These are phyloP conservation scores for Aspergillus fructus DNA, from an alignment of 2,329 filamentous ascomycete genomes.

Conservation along the genomic window DNA sequence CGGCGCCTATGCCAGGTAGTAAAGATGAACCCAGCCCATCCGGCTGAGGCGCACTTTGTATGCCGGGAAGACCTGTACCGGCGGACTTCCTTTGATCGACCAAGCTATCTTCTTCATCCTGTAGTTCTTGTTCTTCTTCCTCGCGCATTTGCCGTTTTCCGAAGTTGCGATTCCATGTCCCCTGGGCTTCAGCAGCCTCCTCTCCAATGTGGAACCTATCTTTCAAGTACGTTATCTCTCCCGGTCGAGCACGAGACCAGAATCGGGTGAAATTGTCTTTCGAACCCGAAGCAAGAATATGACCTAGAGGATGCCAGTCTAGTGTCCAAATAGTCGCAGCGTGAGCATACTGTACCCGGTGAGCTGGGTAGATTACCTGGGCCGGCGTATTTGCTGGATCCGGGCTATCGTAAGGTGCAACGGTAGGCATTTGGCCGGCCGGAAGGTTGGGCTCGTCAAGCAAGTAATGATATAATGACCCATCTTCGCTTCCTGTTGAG, in stretches of 20 bases:
- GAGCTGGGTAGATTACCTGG: slow-evolving; percentile 89
- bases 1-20: slow-evolving; percentile 50
- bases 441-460: slow-evolving; percentile 91
- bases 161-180: slow-evolving; percentile 85
- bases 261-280: slow-evolving; percentile 97
- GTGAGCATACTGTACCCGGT: slow-evolving; percentile 83
- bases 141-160: slow-evolving; percentile 78
- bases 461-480: slow-evolving; percentile 89
- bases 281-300: slow-evolving; percentile 91
- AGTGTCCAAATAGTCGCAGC: slow-evolving; percentile 96
- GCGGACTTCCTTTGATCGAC: slow-evolving; percentile 85
- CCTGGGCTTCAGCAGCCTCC: slow-evolving; percentile 85
- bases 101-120: slow-evolving; percentile 89
- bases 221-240: slow-evolving; percentile 79
- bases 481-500: slow-evolving; percentile 86
- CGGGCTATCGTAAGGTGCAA: slow-evolving; percentile 80
- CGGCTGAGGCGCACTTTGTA: slow-evolving; percentile 55
- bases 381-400: slow-evolving; percentile 77
- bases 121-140: slow-evolving; percentile 88
- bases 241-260: slow-evolving; percentile 88
- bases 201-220: slow-evolving; percentile 96
- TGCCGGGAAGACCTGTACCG: slow-evolving; percentile 51
- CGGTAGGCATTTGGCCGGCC: slow-evolving; percentile 65
- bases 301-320: slow-evolving; percentile 95
- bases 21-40: slow-evolving; percentile 44